A percentile compares a stretch with the other conserved stretches of the same genome.
phyloP scores from a whole-genome alignment of 2,329 filamentous ascomycete genomes.

The Graphilbum ipis-grandicollis region DNA sequence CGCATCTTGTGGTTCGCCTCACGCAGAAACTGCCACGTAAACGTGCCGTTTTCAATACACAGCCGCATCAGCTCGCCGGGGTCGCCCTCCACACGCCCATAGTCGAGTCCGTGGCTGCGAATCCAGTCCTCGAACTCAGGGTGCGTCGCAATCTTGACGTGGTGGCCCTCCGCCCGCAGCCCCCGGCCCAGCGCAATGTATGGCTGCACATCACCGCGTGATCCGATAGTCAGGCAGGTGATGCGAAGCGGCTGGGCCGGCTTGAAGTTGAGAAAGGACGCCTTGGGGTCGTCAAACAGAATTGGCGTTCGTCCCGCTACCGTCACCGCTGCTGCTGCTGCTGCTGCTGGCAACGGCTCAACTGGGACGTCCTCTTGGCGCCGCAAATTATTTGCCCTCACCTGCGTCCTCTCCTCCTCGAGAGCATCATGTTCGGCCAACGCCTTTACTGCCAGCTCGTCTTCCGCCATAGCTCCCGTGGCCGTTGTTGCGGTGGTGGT shows the following conservation, averaged over 20 bases:
- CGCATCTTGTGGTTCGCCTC: slow-evolving; percentile 81
- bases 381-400: too few relatives aligned
- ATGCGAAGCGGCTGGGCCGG: slow-evolving; percentile 63
- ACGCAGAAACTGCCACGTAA: slow-evolving; percentile 76
- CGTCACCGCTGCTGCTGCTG: too few relatives aligned
- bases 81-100: slow-evolving; percentile 74
- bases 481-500: too few relatives aligned
- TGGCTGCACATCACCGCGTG: slow-evolving; percentile 87
- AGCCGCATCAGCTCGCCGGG: slow-evolving; percentile 89
- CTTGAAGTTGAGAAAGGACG: slow-evolving; percentile 83
- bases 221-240: slow-evolving; percentile 91
- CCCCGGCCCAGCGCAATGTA: slow-evolving; percentile 95
- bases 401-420: slow-evolving; percentile 49
- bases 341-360: too few relatives aligned
- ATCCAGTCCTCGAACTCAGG: slow-evolving; percentile 81
- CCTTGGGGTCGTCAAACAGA: slow-evolving; percentile 74
- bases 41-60: slow-evolving; percentile 94
- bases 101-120: slow-evolving; percentile 83
- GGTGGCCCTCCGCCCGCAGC: slow-evolving; percentile 73
- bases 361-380: too few relatives aligned
- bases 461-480: too few relatives aligned
- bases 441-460: slow-evolving; percentile 54
- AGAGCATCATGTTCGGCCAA: slow-evolving; percentile 68
- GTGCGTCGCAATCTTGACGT: slow-evolving; percentile 77
- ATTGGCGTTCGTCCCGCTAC: slow-evolving; percentile 57